Evolutionary conservation across 2,329 filamentous ascomycete genomes (phyloP).

Genomic region (Paecilomyces sp.): DNA sequence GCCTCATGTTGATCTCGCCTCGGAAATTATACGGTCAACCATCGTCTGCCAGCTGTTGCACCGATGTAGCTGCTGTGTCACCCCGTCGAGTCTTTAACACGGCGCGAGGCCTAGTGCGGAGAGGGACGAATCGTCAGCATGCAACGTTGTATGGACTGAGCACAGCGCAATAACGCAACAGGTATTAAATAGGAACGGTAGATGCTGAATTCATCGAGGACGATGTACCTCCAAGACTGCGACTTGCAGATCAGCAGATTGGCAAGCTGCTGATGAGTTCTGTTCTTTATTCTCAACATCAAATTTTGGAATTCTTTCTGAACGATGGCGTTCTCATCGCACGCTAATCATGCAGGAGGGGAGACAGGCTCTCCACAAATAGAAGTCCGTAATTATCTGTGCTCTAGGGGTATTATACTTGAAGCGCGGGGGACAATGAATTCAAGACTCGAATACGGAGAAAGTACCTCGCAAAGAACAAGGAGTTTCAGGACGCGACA

Average conservation of each 20-base stretch:
- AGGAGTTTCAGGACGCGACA: not conserved
- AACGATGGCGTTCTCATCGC: not conserved
- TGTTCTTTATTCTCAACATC: not conserved
- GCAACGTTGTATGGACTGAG: not conserved
- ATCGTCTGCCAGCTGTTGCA: not conserved
- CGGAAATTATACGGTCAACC: not conserved
- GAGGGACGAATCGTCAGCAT: not conserved
- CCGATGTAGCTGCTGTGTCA: not conserved
- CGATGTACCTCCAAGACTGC: not conserved
- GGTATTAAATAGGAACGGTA: not conserved
- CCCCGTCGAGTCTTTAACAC: not conserved
- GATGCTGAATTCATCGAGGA: not conserved
- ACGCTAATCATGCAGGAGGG: not conserved
- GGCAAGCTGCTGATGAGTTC: not conserved
- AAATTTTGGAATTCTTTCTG: not conserved
- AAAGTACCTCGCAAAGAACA: not conserved
- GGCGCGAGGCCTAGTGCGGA: not conserved
- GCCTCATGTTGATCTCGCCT: slow-evolving; percentile 8
- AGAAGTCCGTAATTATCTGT: not conserved
- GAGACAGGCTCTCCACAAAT: not conserved
- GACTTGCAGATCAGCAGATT: not conserved
- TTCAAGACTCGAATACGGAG: not conserved
- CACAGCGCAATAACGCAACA: not conserved
- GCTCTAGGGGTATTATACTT: not conserved
- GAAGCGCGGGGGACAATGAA: not conserved